Conservation (phyloP, 495 filamentous ascomycete species). For the Entonaema liquescens region DNA sequence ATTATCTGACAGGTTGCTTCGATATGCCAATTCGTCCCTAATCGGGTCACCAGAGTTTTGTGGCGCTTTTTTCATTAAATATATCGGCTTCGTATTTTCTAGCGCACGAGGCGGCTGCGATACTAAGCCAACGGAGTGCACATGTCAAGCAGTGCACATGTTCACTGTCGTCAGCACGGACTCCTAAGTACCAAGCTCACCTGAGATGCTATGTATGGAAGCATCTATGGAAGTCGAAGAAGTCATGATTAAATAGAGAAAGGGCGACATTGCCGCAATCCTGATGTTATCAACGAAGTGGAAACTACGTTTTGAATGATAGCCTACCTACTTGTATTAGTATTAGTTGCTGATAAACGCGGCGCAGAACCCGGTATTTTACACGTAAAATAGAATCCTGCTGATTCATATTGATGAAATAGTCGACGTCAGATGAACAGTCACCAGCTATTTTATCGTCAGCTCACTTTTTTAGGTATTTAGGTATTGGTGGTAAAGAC, state of each 20-base stretch:
- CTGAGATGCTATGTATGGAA: slow-evolving; percentile 2
- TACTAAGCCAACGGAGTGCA: slow-evolving; percentile 1
- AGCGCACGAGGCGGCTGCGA: slow-evolving; percentile 33
- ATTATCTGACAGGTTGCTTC: neutral
- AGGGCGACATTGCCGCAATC: slow-evolving; percentile 26
- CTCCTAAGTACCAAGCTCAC: neutral
- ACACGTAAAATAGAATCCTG: slow-evolving; percentile 16
- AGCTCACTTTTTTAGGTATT: neutral
- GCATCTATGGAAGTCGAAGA: neutral
- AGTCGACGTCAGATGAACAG: neutral
- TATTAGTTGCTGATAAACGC: neutral
- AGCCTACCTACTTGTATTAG: slow-evolving; percentile 3
- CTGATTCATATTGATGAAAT: slow-evolving; percentile 24
- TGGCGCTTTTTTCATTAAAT: slow-evolving; percentile 41
- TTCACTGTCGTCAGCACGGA: neutral
- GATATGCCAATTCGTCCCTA: slow-evolving; percentile 14
- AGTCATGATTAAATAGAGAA: slow-evolving; percentile 6
- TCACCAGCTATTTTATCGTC: slow-evolving; percentile 9
- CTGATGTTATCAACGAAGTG: slow-evolving; percentile 9
- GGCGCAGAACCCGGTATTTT: slow-evolving; percentile 16
- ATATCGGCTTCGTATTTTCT: slow-evolving; percentile 20
- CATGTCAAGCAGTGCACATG: no score
- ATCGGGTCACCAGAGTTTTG: slow-evolving; percentile 17
- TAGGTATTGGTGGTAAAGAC: neutral
- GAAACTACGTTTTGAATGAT: slow-evolving; percentile 2